Percentiles rank a stretch among this genome's conserved stretches.
Evolutionary conservation across 225 moss, liverwort and hornwort species (phyloP).

Genomic region (Sphagnum contortum): DNA sequence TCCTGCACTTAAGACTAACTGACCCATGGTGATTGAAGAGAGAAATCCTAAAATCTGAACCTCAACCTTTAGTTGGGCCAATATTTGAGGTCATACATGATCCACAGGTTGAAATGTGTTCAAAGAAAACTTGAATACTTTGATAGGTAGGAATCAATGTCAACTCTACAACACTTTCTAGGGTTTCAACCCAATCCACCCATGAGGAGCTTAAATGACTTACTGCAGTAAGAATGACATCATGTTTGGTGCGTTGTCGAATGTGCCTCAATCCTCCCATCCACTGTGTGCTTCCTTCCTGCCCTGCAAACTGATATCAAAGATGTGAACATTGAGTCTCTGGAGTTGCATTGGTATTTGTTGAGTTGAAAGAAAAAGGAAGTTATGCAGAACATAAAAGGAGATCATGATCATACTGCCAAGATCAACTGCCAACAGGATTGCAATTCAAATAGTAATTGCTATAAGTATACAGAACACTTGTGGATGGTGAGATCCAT

Average conservation of each 20-base stretch:
- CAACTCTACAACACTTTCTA: too few species aligned
- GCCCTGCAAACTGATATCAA: conserved; percentile 3
- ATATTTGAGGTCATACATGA: background rate
- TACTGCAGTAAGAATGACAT: conserved; percentile 57
- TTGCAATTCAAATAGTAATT: background rate
- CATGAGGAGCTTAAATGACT: conserved; percentile 3
- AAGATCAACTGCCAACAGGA: background rate
- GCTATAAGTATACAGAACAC: too few species aligned
- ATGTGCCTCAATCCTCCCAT: conserved; percentile 27
- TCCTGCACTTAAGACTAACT: background rate
- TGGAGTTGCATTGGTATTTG: background rate
- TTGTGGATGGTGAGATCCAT: too few species aligned
- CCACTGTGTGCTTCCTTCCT: conserved; percentile 5
- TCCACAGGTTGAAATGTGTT: background rate
- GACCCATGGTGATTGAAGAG: background rate
- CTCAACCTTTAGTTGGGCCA: too few species aligned
- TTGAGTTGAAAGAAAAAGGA: background rate
- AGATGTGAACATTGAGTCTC: background rate
- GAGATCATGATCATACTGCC: background rate
- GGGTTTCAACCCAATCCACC: background rate
- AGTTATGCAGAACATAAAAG: background rate
- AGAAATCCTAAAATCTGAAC: too few species aligned
- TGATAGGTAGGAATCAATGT: too few species aligned
- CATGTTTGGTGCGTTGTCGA: conserved; percentile 47
- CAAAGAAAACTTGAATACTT: background rate